These are phyloP conservation scores for Pyrenula massariospora DNA, from an alignment of 495 filamentous ascomycete species.

Conservation along the genomic window DNA sequence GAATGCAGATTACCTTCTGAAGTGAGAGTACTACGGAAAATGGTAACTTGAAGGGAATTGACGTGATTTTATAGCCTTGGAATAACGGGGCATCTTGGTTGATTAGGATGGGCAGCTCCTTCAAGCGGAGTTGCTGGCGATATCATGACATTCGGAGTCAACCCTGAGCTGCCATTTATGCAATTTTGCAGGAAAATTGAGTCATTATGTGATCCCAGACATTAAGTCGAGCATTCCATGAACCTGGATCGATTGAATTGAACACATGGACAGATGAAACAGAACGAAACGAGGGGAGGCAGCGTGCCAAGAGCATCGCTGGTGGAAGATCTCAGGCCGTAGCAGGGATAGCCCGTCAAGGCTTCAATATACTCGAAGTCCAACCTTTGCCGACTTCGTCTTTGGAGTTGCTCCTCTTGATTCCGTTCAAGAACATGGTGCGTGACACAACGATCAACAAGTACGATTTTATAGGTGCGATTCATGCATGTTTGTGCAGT, in stretches of 20 bases:
- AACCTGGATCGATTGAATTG: background rate
- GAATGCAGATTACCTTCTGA: background rate
- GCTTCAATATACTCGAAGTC: too few relatives aligned
- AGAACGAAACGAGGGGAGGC: background rate
- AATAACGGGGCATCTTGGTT: background rate
- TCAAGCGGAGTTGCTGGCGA: background rate
- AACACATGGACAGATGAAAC: background rate
- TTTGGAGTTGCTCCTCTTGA: too few relatives aligned
- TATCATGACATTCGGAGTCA: background rate
- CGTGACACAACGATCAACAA: too few relatives aligned
- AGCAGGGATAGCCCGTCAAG: too few relatives aligned
- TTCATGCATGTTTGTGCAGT: too few relatives aligned
- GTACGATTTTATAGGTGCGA: too few relatives aligned
- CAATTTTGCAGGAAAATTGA: background rate
- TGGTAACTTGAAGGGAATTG: background rate
- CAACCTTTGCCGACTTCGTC: too few relatives aligned
- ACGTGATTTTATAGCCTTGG: background rate
- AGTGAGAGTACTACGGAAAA: background rate
- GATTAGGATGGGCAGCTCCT: background rate
- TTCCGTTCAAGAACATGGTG: too few relatives aligned
- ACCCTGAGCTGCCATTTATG: background rate
- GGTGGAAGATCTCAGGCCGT: too few relatives aligned
- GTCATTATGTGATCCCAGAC: background rate
- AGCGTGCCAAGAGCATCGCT: background rate
- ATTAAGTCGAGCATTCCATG: background rate